phyloP scores from a whole-genome alignment of 805 yeast genomes.

The Candida cerambycidarum region DNA sequence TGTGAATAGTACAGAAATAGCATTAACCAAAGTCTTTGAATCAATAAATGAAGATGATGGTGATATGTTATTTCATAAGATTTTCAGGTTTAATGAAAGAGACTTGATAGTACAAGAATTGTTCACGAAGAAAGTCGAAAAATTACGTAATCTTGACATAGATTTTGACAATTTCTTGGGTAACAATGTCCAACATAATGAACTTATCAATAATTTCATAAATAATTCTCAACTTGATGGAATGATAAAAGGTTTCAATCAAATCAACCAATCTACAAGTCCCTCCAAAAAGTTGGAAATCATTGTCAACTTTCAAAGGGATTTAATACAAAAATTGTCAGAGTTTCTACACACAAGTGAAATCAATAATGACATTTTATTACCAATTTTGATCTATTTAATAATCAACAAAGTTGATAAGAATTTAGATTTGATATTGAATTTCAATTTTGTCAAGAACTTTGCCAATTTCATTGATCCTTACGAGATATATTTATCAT shows the following conservation, averaged over 20 bases:
- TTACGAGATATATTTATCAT: conserved; percentile 21
- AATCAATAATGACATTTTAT: conserved; percentile 39
- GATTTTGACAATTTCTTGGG: conserved; percentile 34
- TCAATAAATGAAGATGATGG: conserved; percentile 28
- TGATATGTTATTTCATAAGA: conserved; percentile 35
- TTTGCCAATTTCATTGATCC: conserved; percentile 36
- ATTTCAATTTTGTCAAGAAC: conserved; percentile 36
- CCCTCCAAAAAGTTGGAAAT: conserved; percentile 32
- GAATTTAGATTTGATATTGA: conserved; percentile 30
- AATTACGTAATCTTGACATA: conserved; percentile 25
- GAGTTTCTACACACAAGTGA: conserved; percentile 22
- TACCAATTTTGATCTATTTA: conserved; percentile 39
- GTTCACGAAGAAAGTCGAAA: conserved; percentile 31
- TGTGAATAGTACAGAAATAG: conserved; percentile 31
- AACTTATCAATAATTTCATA: conserved; percentile 2
- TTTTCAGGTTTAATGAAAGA: conserved; percentile 38
- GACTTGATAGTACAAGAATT: conserved; percentile 38
- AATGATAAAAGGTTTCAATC: conserved; percentile 19
- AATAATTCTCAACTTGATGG: conserved; percentile 8
- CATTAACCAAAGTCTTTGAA: conserved; percentile 30
- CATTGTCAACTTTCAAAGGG: conserved; percentile 34
- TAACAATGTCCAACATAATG: conserved; percentile 12
- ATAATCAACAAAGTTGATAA: conserved; percentile 26
- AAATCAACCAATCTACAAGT: conserved; percentile 23
- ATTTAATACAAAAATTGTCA: conserved; percentile 19